Evolutionary conservation across 2,329 filamentous ascomycete species (phyloP).

Genomic region (Lasiodiplodia sp.): DNA sequence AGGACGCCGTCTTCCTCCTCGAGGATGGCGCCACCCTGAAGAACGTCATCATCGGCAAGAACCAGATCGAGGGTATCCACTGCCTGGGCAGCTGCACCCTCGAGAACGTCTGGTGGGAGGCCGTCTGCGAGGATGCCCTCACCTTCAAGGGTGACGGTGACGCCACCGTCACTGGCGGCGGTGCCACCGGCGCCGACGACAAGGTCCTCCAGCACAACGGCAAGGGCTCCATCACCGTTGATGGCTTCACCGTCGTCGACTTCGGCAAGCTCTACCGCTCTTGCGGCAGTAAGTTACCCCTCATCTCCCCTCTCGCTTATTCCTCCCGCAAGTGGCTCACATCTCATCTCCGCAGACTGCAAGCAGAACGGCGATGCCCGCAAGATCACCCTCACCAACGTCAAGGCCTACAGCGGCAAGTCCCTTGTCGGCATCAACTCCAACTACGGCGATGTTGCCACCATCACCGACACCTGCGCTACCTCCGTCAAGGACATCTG

Average conservation of each 20-base stretch:
- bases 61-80: slow-evolving; percentile 59
- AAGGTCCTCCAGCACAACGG: slow-evolving; percentile 47
- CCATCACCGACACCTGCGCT: slow-evolving; percentile 32
- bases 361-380: slow-evolving; percentile 55
- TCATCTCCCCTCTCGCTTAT: background rate
- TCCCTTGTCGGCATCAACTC: slow-evolving; percentile 35
- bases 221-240: slow-evolving; percentile 39
- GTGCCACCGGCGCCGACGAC: slow-evolving; percentile 39
- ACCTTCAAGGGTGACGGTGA: slow-evolving; percentile 37
- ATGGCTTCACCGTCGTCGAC: slow-evolving; percentile 41
- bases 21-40: slow-evolving; percentile 48
- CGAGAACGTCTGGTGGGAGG: slow-evolving; percentile 43
- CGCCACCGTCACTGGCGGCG: slow-evolving; percentile 40
- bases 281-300: slow-evolving; percentile 35
- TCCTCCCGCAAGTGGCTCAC: slow-evolving; percentile 44
- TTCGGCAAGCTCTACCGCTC: slow-evolving; percentile 40
- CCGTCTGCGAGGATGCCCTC: slow-evolving; percentile 49
- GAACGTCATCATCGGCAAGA: slow-evolving; percentile 58
- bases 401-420: slow-evolving; percentile 26
- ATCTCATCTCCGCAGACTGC: slow-evolving; percentile 45
- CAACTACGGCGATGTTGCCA: slow-evolving; percentile 54
- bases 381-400: slow-evolving; percentile 34
- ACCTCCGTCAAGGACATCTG: slow-evolving; percentile 46
- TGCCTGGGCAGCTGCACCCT: slow-evolving; percentile 58
- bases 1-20: slow-evolving; percentile 34